Evolutionary conservation across 1,284 basidiomycete species (phyloP).

Genomic region (Moesziomyces globuligerus): DNA sequence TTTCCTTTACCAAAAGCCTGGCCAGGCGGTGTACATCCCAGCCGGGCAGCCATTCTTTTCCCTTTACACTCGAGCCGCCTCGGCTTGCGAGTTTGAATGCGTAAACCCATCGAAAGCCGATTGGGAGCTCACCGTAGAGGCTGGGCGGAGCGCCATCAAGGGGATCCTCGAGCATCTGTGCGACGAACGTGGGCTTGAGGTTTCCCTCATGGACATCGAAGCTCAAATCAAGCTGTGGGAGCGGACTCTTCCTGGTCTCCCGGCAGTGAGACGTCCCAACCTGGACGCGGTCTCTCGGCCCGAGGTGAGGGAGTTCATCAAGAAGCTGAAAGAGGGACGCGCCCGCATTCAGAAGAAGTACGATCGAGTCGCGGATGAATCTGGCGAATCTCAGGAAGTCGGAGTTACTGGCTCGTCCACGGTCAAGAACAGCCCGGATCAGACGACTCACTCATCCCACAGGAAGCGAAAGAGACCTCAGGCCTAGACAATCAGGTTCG

Average conservation of each 20-base stretch:
- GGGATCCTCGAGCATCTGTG: not conserved
- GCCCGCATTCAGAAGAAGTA: not conserved
- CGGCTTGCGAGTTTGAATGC: not conserved
- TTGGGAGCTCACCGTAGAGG: conserved; percentile 1
- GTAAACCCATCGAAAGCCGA: not conserved
- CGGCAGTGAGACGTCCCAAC: not conserved
- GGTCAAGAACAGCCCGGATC: too few relatives aligned
- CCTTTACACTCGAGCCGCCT: not conserved
- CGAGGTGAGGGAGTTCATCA: not conserved
- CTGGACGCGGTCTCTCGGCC: not conserved
- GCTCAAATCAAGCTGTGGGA: not conserved
- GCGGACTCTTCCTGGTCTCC: not conserved
- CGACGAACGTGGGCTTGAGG: too few relatives aligned
- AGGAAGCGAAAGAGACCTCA: too few relatives aligned
- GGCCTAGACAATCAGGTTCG: too few relatives aligned
- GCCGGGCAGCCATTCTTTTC: not conserved
- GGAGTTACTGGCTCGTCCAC: too few relatives aligned
- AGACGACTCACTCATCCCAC: too few relatives aligned
- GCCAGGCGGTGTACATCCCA: not conserved
- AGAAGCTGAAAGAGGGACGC: not conserved
- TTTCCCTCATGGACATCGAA: too few relatives aligned
- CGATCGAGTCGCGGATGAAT: not conserved
- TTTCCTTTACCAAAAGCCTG: not conserved
- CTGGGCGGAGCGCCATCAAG: too few relatives aligned
- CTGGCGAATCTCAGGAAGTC: too few relatives aligned